Base-by-base conservation (phyloP, 1,284 basidiomycete species). In the Sanghuangporus weigelae region DNA sequence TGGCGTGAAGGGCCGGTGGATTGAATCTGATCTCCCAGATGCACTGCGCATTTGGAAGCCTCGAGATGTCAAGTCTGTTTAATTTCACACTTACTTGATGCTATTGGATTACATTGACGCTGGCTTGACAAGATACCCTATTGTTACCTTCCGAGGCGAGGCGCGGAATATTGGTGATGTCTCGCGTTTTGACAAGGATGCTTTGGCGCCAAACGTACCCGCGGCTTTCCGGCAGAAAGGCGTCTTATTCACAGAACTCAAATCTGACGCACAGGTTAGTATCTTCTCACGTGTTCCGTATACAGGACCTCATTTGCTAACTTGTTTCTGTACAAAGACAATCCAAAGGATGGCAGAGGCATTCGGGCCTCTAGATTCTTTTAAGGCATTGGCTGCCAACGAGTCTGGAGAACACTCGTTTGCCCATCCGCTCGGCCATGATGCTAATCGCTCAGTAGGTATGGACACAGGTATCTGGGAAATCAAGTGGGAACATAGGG, bases 401-500 rank as follows among this genome's bases (percentile, higher is more conserved):
- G 66, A 66, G 26, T 55, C n/a, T 7, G 58, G 31, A 42, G 56
- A 50, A 23, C 61, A 60, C 16, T n/a, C 60, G 31, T 39, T 12
- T 40, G 10, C 66, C 2, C 79, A 79, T 67, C 81, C 82, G 4
- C 66, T 69, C 57, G 86, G 83, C 6, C 87, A 90, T 68, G 74
- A 85, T 69, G 77, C 75, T 2, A 78, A 79, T 26, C 84, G 86
- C 49, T 78, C 77, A 36, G 57, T 77, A 7, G 67, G 69, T 14
- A 90, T 90, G 89, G 81, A 86, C 58, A 66, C 69, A 0, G 73
- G 77, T 7, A 84, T 86, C 63, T 92, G 87, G 84, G 87, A 89
- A 70, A 78, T 90, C 39, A 92, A 92, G 71, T 92, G 87, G 87
- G 77, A 78, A 36, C 82, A 89, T 72, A 80, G 90, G 48, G 86